phyloP scores from a whole-genome alignment of 257 asterid species.

The Perilla frutescens region DNA sequence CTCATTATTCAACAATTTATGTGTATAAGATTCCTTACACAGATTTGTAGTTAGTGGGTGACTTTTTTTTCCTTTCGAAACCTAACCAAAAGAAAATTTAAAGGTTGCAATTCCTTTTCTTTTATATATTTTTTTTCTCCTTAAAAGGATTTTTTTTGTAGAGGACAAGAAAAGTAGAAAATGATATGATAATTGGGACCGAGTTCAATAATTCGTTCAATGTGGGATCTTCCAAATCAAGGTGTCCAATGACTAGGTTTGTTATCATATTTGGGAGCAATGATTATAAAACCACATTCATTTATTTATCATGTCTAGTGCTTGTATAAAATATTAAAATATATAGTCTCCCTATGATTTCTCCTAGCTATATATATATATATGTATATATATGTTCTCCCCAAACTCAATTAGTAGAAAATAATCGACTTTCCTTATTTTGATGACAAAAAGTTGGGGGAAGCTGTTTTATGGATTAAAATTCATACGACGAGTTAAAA shows the following conservation, averaged over 20 bases:
- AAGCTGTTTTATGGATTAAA: no score
- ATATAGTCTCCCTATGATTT: neutral
- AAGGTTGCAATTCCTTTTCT: neutral
- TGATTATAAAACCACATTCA: conserved; percentile 22
- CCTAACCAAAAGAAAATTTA: conserved; percentile 36
- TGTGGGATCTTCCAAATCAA: conserved; percentile 41
- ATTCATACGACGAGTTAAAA: no score
- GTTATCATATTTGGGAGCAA: conserved; percentile 40
- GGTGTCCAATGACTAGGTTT: conserved; percentile 39
- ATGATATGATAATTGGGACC: conserved; percentile 12
- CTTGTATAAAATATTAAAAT: neutral
- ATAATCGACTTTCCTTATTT: no score
- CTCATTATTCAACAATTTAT: conserved; percentile 54
- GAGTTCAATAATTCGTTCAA: conserved; percentile 8
- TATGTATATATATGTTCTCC: no score
- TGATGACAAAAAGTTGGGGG: no score
- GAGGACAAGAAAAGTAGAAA: neutral
- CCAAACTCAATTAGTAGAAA: no score
- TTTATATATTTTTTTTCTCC: neutral
- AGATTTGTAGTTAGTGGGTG: conserved; percentile 31
- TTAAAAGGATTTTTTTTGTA: neutral
- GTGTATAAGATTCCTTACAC: conserved; percentile 43
- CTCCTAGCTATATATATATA: neutral
- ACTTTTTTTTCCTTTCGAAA: conserved; percentile 46
- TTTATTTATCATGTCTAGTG: neutral